Evolutionary conservation across 1,139 yeast genomes (phyloP), one percentile per base, ranked within the genome.

Genomic region (Taphrina pruni): DNA sequence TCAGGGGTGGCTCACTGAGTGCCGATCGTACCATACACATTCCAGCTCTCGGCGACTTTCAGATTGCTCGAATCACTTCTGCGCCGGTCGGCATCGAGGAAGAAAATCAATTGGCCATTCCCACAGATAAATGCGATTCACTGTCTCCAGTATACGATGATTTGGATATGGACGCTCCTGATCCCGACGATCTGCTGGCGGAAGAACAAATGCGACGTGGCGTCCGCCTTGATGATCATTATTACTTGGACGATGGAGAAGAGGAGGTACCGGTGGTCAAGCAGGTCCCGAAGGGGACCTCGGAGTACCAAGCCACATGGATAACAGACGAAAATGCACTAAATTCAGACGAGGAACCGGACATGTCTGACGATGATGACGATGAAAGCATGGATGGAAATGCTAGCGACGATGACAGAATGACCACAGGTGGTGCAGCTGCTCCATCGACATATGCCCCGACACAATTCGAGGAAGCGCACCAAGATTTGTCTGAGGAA

Each of bases 281-380:
- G 70, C 85, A 82, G 75, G 81, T 90, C 41, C 98, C 98, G 21
- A 85, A 85, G 75, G 98, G 98, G 32, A 88, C 96, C 61, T 92
- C 97, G 0, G 96, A 89, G 70, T 93, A 93, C 77, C 99, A 94
- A 80, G 90, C 97, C 7, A 86, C 90, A 76, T 94, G 99, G 99
- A 85, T 89, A 74, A 81, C 91, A 65, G 81, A 77, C 70, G 76
- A 82, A 56, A 85, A 83, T 51, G 87, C 84, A 72, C 85, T 87
- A 39, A 85, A 80, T 11, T 82, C 83, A 6, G 86, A 81, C 60
- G 83, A 81, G 39, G 83, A 80, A 17, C 84, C 78, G 48, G 71
- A 68, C 14, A 2, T 21, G 36, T 67, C 66, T 54, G 79, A 78
- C 8, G 79, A 78, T 0, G 83, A 78, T 54, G 79, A 78, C 9